These are phyloP conservation scores for Homolaphlyctis polyrhiza DNA, from an alignment of 371 early-diverging fungal species.

Conservation along the genomic window DNA sequence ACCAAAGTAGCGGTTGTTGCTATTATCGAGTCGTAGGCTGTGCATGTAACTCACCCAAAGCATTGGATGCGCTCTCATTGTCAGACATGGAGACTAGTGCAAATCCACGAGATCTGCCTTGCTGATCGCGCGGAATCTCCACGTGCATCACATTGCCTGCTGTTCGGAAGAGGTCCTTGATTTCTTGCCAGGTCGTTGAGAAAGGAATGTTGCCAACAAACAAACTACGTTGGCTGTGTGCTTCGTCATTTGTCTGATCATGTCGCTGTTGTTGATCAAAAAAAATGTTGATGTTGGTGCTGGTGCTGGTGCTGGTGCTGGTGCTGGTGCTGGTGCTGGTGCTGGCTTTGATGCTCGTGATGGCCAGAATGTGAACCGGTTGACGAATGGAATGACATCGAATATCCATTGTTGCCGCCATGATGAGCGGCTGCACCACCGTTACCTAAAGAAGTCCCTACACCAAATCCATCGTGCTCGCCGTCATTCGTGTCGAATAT, in stretches of 20 bases:
- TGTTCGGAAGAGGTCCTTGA: constrained; percentile 75
- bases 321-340: background rate
- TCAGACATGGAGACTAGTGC: constrained; percentile 73
- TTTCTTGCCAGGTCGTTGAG: constrained; percentile 73
- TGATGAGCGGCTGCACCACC: no score
- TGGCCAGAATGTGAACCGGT: background rate
- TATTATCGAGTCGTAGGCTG: no score
- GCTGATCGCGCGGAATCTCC: constrained; percentile 63
- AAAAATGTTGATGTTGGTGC: background rate
- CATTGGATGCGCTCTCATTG: no score
- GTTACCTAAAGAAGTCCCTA: no score
- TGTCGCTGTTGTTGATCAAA: background rate
- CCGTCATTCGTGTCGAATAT: no score
- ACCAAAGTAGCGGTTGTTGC: no score
- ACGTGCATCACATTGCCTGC: constrained; percentile 66
- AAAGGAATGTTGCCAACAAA: constrained; percentile 64
- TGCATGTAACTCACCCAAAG: no score
- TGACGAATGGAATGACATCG: background rate
- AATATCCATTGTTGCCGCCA: no score
- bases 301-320: background rate
- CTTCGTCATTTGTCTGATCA: constrained; percentile 7
- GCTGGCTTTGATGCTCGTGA: background rate
- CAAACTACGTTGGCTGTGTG: constrained; percentile 20
- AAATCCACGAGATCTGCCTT: constrained; percentile 66
- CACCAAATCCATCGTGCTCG: no score